Percentiles rank a stretch among this genome's conserved stretches.
These are phyloP conservation scores for Aspergillus tubingensis DNA, from an alignment of 2,329 filamentous ascomycete genomes.

Conservation along the genomic window DNA sequence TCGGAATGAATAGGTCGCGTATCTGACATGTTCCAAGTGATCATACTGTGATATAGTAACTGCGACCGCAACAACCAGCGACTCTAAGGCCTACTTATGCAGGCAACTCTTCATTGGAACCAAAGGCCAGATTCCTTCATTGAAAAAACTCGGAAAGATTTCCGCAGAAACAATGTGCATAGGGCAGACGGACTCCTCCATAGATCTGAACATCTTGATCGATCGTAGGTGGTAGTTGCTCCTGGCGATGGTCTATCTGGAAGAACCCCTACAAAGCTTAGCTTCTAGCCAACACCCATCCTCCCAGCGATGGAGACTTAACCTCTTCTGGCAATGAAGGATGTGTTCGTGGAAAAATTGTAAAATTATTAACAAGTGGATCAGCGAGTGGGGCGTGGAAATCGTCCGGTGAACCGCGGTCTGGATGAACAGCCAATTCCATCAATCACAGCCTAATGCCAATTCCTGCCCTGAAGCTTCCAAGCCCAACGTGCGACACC, in stretches of 20 bases:
- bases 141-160: no score
- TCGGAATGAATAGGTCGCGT: no score
- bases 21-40: no score
- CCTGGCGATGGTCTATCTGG: no score
- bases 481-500: background rate
- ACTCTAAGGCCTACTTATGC: no score
- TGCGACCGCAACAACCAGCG: no score
- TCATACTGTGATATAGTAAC: no score
- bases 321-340: background rate
- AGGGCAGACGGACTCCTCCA: background rate
- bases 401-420: slow-evolving; percentile 2
- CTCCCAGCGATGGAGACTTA: background rate
- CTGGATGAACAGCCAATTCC: background rate
- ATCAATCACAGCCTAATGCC: background rate
- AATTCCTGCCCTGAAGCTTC: background rate
- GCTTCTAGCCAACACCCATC: no score
- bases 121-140: no score
- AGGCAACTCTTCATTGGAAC: no score
- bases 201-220: background rate
- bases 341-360: background rate
- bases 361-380: slow-evolving; percentile 2
- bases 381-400: background rate
- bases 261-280: no score
- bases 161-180: background rate
- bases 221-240: background rate